Evolutionary conservation across 768 basidiomycete species (phyloP), one percentile per base, ranked within the genome.

Genomic region (Suillus americanus): DNA sequence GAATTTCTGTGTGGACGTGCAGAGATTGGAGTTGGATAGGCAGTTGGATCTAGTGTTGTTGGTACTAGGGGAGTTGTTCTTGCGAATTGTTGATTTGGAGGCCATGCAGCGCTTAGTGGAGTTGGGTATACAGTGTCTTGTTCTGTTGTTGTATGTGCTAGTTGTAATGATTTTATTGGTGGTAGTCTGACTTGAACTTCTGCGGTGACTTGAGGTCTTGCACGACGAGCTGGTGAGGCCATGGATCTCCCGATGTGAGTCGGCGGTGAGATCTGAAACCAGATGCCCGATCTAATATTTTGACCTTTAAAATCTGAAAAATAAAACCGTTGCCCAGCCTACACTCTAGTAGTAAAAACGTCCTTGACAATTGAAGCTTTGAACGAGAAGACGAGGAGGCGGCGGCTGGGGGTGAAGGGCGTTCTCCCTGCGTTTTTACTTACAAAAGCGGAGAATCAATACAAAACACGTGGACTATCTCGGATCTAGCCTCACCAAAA

Each of bases 241-340:
- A 51, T 51, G 16, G 50, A 28, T 86, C 85, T 84, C 82, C 86
- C 88, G 86, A 88, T 33, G 85, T n/a, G n/a, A n/a, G n/a, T 75
- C 33, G 33, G 33, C 33, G 33, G 86, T 88, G 35, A 55, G 56
- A 57, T 57, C 56, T 57, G 25, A 23, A 7, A 25, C 55, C 37
- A 38, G 55, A 57, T 57, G 9, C 38, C 56, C 55, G 55, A 56
- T 56, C 55, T 37, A 46, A n/a, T 45, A 45, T 45, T 20, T n/a
- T 20, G 35, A 35, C 35, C 35, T 35, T 35, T 35, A 35, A 35
- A 35, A 43, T 9, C 20, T 45, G 43, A 45, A 45, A 45, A 8
- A 18, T 5, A 30, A n/a, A 33, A n/a, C 53, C 16, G 25, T 54
- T 45, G 50, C 53, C 30, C 53, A 54, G 53, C 14, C 28, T 40